These are phyloP conservation scores for Cryphonectria parasitica DNA, from an alignment of 2,329 filamentous ascomycete species.

Conservation along the genomic window DNA sequence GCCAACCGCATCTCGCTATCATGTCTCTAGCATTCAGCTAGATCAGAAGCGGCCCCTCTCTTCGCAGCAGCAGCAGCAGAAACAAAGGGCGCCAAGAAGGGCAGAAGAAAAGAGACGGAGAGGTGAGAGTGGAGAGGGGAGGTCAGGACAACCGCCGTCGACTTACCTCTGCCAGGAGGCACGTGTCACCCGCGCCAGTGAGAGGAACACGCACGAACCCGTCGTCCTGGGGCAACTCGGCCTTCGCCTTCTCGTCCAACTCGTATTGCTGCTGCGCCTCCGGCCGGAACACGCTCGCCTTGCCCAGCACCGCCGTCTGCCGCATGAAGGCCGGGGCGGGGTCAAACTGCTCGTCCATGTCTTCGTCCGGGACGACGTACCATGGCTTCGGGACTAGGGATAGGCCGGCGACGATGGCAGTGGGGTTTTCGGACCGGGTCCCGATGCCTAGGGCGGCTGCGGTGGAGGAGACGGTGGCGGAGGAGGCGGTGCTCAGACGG, in stretches of 20 bases:
- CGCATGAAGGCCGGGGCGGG: background rate
- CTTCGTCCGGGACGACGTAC: background rate
- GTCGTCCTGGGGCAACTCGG: background rate
- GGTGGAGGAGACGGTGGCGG: background rate
- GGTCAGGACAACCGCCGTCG: background rate
- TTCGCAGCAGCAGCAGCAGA: background rate
- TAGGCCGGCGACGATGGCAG: background rate
- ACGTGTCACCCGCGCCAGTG: no score
- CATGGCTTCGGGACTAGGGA: background rate
- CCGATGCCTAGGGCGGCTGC: background rate
- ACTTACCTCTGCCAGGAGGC: background rate
- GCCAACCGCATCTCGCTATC: background rate
- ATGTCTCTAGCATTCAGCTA: no score
- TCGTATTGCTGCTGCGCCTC: background rate
- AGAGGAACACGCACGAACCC: background rate
- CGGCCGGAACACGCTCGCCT: background rate
- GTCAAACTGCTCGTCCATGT: background rate
- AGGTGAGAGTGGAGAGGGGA: no score
- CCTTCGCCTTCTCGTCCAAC: background rate
- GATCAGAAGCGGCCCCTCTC: no score
- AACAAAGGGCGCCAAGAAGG: background rate
- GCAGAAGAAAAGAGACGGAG: no score
- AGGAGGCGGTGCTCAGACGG: background rate
- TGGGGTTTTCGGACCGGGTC: background rate
- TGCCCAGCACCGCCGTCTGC: background rate